These are phyloP conservation scores for Naganishia kalamii DNA, from an alignment of 768 basidiomycete species.

Conservation along the genomic window DNA sequence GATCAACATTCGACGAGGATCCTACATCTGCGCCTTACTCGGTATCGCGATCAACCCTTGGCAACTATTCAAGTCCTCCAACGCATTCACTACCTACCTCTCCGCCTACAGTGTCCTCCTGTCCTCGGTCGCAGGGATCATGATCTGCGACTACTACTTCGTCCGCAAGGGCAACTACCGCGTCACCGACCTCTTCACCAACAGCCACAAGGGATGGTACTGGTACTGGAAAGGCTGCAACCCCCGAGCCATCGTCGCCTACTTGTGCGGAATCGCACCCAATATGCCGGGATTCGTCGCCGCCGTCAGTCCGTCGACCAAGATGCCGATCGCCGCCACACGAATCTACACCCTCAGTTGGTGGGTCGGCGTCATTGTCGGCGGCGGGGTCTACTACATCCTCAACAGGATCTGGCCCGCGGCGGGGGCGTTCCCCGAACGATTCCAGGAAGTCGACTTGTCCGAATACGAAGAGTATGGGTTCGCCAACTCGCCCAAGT, in stretches of 20 bases:
- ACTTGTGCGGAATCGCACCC: slow-evolving; percentile 62
- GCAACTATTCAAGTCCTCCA: slow-evolving; percentile 67
- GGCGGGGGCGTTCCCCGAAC: slow-evolving; percentile 48
- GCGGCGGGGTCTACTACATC: slow-evolving; percentile 58
- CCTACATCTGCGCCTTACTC: slow-evolving; percentile 54
- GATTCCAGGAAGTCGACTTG: slow-evolving; percentile 58
- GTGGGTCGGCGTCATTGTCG: slow-evolving; percentile 74
- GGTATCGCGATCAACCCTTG: slow-evolving; percentile 34
- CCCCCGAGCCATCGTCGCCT: slow-evolving; percentile 54
- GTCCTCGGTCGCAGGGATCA: slow-evolving; percentile 67
- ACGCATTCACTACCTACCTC: slow-evolving; percentile 71
- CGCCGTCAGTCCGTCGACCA: slow-evolving; percentile 51
- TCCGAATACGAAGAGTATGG: slow-evolving; percentile 32
- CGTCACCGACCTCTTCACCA: slow-evolving; percentile 64
- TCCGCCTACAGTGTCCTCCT: slow-evolving; percentile 51
- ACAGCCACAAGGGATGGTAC: slow-evolving; percentile 61
- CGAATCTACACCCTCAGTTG: slow-evolving; percentile 54
- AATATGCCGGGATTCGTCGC: slow-evolving; percentile 77
- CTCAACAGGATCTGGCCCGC: slow-evolving; percentile 62
- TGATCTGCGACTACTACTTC: slow-evolving; percentile 76
- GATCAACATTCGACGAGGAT: slow-evolving; percentile 77
- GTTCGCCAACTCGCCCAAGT: slow-evolving; percentile 21
- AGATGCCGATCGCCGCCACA: slow-evolving; percentile 61
- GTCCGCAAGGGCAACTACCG: slow-evolving; percentile 62
- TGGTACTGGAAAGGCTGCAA: slow-evolving; percentile 69